Base-by-base conservation (phyloP, 164 flowering plant genomes). In the Liriodendron chinense region DNA sequence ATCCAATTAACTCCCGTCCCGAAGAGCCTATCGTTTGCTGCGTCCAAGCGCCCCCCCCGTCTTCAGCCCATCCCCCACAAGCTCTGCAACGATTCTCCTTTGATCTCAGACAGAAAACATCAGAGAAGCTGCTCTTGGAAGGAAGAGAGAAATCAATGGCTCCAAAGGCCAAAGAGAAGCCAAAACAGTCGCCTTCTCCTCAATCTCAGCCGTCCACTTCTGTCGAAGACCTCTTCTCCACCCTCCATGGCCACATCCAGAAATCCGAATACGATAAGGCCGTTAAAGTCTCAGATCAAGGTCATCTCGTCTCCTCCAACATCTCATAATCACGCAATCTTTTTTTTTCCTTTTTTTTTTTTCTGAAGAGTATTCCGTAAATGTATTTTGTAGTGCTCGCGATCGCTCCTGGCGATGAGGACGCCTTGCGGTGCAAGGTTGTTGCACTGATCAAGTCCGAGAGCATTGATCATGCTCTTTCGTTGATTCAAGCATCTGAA, bases 211-310 rank as follows among this genome's bases (percentile, higher is more conserved):
- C 89, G 1, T 80, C 84, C 0, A 82, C 84, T 1, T 67, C 93
- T 1, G 80, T 94, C 23, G 99, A 96, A 80, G 98, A 96, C 77
- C 94, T 94, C 24, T 96, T 96, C 88, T 73, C 97, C 9, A 72
- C 89, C 22, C 94, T 96, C 75, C 84, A 89, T 81, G 84, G 88
- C 9, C 95, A 90, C 85, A 84, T 90, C 76, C 82, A 88, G 70
- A 82, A 85, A 25, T 88, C 88, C 18, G 92, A 92, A 50, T 89
- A 76, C 78, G 84, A 84, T 16, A 89, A 88, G 65, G 93, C 91
- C 72, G 90, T 88, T 74, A 94, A 89, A 83, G 84, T 91, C 72
- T 86, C 98, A 50, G 94, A 94, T 84, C 98, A 96, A 87, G 86
- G 99, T 93, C 49, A 16, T 24, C 59, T 50, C 56, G 10, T 63